These are phyloP conservation scores for Punica granatum DNA, from an alignment of 345 rosid species.

Conservation along the genomic window DNA sequence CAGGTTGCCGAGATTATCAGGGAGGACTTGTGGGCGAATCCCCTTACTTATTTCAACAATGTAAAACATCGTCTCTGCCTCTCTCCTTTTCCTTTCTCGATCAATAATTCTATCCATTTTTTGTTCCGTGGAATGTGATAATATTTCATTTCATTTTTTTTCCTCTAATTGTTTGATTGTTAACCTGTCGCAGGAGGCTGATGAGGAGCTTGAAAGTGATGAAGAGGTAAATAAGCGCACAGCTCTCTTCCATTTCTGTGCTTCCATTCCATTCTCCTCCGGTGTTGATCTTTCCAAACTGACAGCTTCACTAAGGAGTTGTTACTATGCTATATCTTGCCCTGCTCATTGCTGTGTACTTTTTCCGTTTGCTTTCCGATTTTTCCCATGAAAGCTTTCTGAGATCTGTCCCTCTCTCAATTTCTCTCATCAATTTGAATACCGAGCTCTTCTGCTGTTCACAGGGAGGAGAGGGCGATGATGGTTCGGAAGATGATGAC, in stretches of 20 bases:
- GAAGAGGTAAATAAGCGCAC: conserved; percentile 36
- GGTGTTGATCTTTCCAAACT: not conserved
- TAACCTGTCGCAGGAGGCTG: conserved; percentile 51
- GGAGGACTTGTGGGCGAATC: conserved; percentile 96
- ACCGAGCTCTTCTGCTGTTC: not conserved
- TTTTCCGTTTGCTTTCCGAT: not conserved
- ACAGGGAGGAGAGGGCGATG: conserved; percentile 2
- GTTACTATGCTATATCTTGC: not conserved
- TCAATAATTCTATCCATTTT: not conserved
- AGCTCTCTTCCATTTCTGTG: not conserved
- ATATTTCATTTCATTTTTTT: conserved; percentile 1
- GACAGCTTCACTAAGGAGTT: not conserved
- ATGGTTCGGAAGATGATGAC: not conserved
- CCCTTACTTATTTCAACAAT: conserved; percentile 78
- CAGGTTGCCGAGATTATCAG: conserved; percentile 94
- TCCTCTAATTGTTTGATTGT: conserved; percentile 1
- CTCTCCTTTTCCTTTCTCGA: not conserved
- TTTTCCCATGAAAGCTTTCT: not conserved
- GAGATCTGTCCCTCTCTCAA: not conserved
- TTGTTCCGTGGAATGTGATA: not conserved
- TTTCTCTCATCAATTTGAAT: not conserved
- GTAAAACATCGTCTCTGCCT: conserved; percentile 23
- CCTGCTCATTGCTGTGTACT: not conserved
- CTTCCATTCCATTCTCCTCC: not conserved
- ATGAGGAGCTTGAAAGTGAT: conserved; percentile 34